Percentiles rank a stretch among this genome's conserved stretches.
Conservation (phyloP, 2,329 filamentous ascomycete genomes). For the Sporothrix variecibatus region DNA sequence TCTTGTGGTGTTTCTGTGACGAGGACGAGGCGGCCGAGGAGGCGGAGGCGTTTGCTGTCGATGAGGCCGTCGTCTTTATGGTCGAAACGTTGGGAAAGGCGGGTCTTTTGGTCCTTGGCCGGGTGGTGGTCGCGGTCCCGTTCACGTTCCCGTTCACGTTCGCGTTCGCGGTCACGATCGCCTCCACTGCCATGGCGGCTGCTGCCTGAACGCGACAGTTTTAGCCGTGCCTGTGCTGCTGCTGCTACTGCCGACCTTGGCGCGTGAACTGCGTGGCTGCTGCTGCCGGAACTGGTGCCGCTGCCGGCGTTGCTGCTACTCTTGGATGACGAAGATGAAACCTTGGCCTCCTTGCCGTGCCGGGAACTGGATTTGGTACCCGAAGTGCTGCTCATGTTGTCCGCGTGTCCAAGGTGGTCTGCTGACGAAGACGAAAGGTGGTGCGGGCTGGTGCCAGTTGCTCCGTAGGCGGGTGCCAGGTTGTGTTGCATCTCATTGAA, state of each 20-base stretch:
- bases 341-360: constrained; percentile 18
- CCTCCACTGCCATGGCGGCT: constrained; percentile 5
- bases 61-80: constrained; percentile 11
- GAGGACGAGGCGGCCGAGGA: constrained; percentile 20
- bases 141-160: not conserved
- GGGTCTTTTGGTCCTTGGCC: constrained; percentile 34
- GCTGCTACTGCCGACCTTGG: constrained; percentile 23
- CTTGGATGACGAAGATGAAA: constrained; percentile 18
- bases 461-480: constrained; percentile 29
- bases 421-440: not conserved
- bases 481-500: constrained; percentile 34
- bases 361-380: not conserved
- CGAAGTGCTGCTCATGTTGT: not conserved
- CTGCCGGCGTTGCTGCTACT: constrained; percentile 1
- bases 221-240: constrained; percentile 27
- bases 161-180: not conserved
- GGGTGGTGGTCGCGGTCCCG: constrained; percentile 30
- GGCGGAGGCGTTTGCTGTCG: constrained; percentile 16
- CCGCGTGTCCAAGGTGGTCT: not conserved
- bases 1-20: constrained; percentile 23
- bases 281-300: constrained; percentile 18
- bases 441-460: constrained; percentile 26
- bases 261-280: constrained; percentile 19
- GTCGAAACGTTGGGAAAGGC: constrained; percentile 39
- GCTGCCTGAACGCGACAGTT: constrained; percentile 23